A percentile compares a stretch with the other conserved stretches of the same genome.
Evolutionary conservation across 345 rosid species (phyloP).

Genomic region (Triadica sebifera): DNA sequence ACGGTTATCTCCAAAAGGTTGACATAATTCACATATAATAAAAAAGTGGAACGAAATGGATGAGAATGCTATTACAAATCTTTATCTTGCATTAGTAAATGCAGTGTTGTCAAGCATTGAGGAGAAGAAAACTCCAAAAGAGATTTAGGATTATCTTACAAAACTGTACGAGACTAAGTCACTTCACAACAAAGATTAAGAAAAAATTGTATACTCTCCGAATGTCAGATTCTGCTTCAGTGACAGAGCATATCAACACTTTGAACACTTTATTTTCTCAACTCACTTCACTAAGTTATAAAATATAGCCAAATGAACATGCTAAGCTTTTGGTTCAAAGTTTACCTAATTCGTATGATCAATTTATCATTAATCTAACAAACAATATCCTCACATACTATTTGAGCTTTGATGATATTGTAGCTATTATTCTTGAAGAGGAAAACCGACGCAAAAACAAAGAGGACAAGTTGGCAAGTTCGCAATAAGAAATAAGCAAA

Average conservation of each 20-base stretch:
- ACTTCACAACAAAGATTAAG: no score
- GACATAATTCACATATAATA: neutral
- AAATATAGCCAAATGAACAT: neutral
- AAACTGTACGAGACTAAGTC: neutral
- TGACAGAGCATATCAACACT: no score
- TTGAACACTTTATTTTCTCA: neutral
- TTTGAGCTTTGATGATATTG: neutral
- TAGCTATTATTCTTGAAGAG: neutral
- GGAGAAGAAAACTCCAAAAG: neutral
- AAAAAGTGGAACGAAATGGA: neutral
- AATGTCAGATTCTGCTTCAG: neutral
- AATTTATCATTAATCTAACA: no score
- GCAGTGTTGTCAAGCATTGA: neutral
- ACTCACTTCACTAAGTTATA: neutral
- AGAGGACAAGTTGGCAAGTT: neutral
- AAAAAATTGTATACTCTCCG: neutral
- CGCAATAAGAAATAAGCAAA: neutral
- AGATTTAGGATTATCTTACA: no score
- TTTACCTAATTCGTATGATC: conserved; percentile 3
- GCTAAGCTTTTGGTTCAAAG: neutral
- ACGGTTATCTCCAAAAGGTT: neutral
- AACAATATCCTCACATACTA: neutral
- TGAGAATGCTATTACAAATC: neutral
- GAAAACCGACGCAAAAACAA: neutral
- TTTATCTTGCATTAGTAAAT: neutral